phyloP scores from a whole-genome alignment of 2,329 filamentous ascomycete genomes.

The Calonectria fujianensis region DNA sequence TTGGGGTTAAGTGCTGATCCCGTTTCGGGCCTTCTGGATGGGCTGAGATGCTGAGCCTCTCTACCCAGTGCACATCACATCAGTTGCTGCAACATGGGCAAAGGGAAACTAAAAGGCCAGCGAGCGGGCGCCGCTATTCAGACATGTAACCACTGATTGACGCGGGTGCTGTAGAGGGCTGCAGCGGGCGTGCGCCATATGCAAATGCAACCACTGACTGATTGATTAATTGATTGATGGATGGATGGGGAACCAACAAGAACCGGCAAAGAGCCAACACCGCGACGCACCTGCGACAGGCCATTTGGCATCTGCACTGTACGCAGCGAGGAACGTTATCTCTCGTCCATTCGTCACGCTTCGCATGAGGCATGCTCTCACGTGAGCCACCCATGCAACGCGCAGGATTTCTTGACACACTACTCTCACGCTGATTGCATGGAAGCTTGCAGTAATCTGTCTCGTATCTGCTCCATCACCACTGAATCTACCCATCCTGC shows the following conservation, averaged over 20 bases:
- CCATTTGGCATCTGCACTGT: background rate
- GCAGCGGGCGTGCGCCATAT: background rate
- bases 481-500: background rate
- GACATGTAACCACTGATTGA: slow-evolving; percentile 19
- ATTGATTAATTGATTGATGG: background rate
- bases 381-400: slow-evolving; percentile 12
- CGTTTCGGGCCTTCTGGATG: slow-evolving; percentile 13
- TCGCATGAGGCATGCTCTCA: slow-evolving; percentile 4
- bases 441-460: background rate
- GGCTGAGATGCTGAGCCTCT: slow-evolving; percentile 18
- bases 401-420: slow-evolving; percentile 1
- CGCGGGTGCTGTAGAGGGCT: background rate
- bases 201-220: background rate
- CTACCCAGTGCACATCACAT: background rate
- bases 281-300: slow-evolving; percentile 3
- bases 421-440: slow-evolving; percentile 13
- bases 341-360: slow-evolving; percentile 3
- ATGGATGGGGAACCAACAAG: too few relatives aligned
- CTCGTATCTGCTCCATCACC: slow-evolving; percentile 1
- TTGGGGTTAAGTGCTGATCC: slow-evolving; percentile 15
- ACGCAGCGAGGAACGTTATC: background rate
- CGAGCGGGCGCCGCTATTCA: background rate
- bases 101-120: background rate
- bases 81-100: background rate
- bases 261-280: background rate